A percentile compares a stretch with the other conserved stretches of the same genome.
These are phyloP conservation scores for Rusavskia elegans DNA, from an alignment of 495 filamentous ascomycete genomes.

Conservation along the genomic window DNA sequence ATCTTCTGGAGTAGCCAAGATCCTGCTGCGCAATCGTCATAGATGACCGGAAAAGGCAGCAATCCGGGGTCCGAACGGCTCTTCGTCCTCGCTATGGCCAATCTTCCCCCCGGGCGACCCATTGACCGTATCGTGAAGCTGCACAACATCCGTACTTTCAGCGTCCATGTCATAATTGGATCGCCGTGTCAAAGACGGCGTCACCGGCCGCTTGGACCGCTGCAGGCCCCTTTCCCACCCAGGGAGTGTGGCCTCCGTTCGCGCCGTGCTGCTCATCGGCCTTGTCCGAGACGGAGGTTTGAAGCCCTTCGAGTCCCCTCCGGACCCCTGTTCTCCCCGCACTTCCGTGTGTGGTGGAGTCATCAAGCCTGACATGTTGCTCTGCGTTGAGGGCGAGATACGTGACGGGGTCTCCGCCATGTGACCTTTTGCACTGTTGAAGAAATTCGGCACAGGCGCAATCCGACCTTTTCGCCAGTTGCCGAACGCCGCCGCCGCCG, in stretches of 20 bases:
- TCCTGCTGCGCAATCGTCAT: background rate
- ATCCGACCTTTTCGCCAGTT: slow-evolving; percentile 59
- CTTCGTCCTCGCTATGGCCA: slow-evolving; percentile 4
- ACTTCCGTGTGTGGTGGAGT: slow-evolving; percentile 63
- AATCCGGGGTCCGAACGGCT: slow-evolving; percentile 11
- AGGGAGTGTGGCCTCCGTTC: slow-evolving; percentile 3
- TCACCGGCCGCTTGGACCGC: slow-evolving; percentile 33
- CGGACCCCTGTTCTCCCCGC: slow-evolving; percentile 33
- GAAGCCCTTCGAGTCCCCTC: slow-evolving; percentile 25
- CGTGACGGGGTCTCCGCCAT: slow-evolving; percentile 49
- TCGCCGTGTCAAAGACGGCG: slow-evolving; percentile 53
- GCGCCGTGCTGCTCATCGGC: slow-evolving; percentile 16
- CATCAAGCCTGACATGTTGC: slow-evolving; percentile 59
- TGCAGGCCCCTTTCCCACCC: background rate
- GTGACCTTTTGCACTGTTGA: slow-evolving; percentile 22
- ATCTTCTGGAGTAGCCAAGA: too few relatives aligned
- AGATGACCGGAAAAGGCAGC: background rate
- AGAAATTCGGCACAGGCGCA: slow-evolving; percentile 22
- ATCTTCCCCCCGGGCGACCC: background rate
- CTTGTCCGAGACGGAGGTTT: slow-evolving; percentile 27
- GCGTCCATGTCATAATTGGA: slow-evolving; percentile 61
- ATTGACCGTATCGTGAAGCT: slow-evolving; percentile 19
- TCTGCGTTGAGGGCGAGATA: slow-evolving; percentile 27
- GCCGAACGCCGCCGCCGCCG: slow-evolving; percentile 70
- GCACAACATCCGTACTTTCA: slow-evolving; percentile 25